Conservation (phyloP, 805 yeast species). For the Candida quercuum region DNA sequence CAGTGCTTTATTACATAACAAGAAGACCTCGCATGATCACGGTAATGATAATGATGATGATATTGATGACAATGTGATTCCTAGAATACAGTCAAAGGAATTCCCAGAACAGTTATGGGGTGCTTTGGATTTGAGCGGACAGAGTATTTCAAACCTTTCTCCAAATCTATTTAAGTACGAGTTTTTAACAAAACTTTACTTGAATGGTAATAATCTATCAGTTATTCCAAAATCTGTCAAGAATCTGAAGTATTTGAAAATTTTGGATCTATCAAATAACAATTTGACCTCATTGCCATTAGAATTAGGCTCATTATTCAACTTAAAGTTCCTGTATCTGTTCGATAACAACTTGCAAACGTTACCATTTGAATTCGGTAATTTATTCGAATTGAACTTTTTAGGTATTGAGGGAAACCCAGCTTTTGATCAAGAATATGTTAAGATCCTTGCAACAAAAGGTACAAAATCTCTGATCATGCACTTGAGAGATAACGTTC, state of each 20-base stretch:
- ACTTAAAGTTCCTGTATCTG: slow-evolving; percentile 73
- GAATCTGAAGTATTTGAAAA: slow-evolving; percentile 65
- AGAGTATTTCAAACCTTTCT: slow-evolving; percentile 68
- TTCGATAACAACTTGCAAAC: slow-evolving; percentile 79
- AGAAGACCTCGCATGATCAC: slow-evolving; percentile 35
- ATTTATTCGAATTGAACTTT: slow-evolving; percentile 75
- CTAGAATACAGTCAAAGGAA: slow-evolving; percentile 47
- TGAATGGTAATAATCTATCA: slow-evolving; percentile 79
- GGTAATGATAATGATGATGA: slow-evolving; percentile 24
- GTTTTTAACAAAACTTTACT: slow-evolving; percentile 79
- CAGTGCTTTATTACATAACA: slow-evolving; percentile 29
- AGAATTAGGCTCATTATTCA: slow-evolving; percentile 79
- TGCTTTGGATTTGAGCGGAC: slow-evolving; percentile 87
- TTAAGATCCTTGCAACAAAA: slow-evolving; percentile 65
- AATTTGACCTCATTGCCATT: slow-evolving; percentile 65
- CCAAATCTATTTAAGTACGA: slow-evolving; percentile 72
- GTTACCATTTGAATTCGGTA: slow-evolving; percentile 83
- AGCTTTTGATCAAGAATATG: slow-evolving; percentile 50
- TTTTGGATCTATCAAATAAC: slow-evolving; percentile 82
- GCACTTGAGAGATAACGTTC: slow-evolving; percentile 77
- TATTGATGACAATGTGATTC: slow-evolving; percentile 57
- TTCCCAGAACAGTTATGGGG: slow-evolving; percentile 85
- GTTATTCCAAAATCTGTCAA: slow-evolving; percentile 63
- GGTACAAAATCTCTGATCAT: slow-evolving; percentile 83
- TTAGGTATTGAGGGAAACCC: slow-evolving; percentile 94